Base-by-base conservation (phyloP, 345 rosid species). In the Eucalyptus guilfoylei region DNA sequence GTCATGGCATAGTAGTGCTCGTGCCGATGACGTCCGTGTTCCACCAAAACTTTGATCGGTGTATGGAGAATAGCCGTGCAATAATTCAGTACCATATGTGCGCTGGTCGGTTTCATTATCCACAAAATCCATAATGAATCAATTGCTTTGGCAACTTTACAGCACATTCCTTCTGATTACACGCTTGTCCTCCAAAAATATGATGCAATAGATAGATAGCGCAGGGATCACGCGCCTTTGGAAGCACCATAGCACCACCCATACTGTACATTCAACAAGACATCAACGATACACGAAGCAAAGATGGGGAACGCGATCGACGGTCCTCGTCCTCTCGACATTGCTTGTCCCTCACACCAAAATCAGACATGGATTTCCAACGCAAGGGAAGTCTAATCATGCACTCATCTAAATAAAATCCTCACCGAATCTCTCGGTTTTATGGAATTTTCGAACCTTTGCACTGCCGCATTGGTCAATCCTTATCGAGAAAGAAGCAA, bases 61-160 rank as follows among this genome's bases (percentile, higher is more conserved):
- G 26, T 0, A 4, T 1, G 19, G 24, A 69, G 44, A 17, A 34
- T 5, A 32, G 0, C 3, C 13, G 14, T 17, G 24, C 40, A 9
- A n/a, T 30, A 14, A 14, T 64, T 64, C 76, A 17, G 9, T n/a
- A 64, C 76, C 17, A 14, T 2, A n/a, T 64, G 17, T 67, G 23
- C 40, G 11, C 23, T 3, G 42, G 34, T 67, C 42, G 11, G 42
- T 67, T 37, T 16, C 40, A 37, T 32, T 67, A 32, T 32, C 80
- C 80, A 4, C 37, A 67, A 67, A 32, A 67, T 67, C 42, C 80
- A 17, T 34, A 17, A 3, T 34, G 13, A 17, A 69, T 69, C 7
- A 14, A 34, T 69, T 5, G 80, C 44, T 69, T 34, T 10, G 11
- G 44, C 14, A 34, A 69, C 44, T 69, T 17, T 34, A 60, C 32